A percentile compares a stretch with the other conserved stretches of the same genome.
Conservation (phyloP, 2,329 filamentous ascomycete species). For the Alternaria infectoria region DNA sequence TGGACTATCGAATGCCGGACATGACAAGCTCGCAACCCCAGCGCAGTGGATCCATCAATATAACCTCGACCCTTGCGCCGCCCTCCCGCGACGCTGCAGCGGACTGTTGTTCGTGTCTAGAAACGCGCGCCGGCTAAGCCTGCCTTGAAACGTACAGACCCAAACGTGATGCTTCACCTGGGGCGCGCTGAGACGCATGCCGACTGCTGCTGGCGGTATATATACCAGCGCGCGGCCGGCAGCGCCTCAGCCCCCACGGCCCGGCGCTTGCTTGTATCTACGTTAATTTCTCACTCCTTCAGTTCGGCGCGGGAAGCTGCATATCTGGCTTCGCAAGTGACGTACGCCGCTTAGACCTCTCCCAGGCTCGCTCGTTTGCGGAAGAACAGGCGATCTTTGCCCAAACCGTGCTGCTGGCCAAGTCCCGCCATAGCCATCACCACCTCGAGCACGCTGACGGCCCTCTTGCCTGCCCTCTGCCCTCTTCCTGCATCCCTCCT, state of each 20-base stretch:
- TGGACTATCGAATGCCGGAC: neutral
- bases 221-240: conserved; percentile 14
- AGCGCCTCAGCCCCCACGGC: conserved; percentile 12
- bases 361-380: conserved; percentile 24
- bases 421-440: conserved; percentile 27
- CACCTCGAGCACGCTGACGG: conserved; percentile 18
- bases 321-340: conserved; percentile 27
- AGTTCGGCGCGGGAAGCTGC: conserved; percentile 20
- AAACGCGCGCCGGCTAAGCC: conserved; percentile 5
- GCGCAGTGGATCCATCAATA: conserved; percentile 12
- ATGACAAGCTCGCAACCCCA: conserved; percentile 18
- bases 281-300: neutral
- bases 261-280: conserved; percentile 6
- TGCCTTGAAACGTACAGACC: conserved; percentile 30
- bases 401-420: conserved; percentile 25
- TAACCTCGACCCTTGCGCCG: conserved; percentile 4
- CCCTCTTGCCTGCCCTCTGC: conserved; percentile 21
- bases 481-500: conserved; percentile 8
- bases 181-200: conserved; percentile 28
- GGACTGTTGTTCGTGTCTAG: conserved; percentile 5
- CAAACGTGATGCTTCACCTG: conserved; percentile 31
- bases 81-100: neutral
- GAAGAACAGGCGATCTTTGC: conserved; percentile 35
- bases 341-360: conserved; percentile 32
- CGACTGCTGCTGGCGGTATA: conserved; percentile 3